A percentile compares a stretch with the other conserved stretches of the same genome.
These are phyloP conservation scores for Plantago elongata DNA, from an alignment of 257 asterid genomes.

Conservation along the genomic window DNA sequence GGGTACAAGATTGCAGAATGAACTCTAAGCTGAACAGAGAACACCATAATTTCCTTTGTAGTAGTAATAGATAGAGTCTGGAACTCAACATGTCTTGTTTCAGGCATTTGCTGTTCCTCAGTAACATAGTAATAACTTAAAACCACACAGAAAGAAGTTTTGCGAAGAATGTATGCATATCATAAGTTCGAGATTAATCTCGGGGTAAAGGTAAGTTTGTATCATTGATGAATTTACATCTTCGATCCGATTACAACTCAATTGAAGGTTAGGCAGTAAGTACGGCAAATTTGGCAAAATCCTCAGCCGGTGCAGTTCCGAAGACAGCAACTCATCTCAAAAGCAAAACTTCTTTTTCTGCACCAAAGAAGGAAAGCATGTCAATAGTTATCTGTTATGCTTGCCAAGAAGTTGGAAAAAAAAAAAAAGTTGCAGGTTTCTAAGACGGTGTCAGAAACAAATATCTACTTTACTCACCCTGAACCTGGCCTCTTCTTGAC, in stretches of 20 bases:
- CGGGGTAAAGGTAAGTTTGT: neutral
- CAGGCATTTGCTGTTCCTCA: no score
- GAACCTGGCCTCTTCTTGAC: conserved; percentile 47
- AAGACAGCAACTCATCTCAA: conserved; percentile 21
- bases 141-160: no score
- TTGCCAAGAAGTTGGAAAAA: neutral
- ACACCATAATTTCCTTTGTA: no score
- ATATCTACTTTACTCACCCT: conserved; percentile 33
- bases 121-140: no score
- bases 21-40: no score
- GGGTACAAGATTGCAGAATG: no score
- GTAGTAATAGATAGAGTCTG: no score
- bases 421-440: neutral
- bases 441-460: conserved; percentile 5
- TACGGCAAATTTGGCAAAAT: neutral
- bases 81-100: no score
- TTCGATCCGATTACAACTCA: conserved; percentile 20
- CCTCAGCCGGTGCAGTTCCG: conserved; percentile 24
- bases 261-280: conserved; percentile 20
- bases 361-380: conserved; percentile 13
- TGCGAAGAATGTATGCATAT: no score
- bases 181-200: conserved; percentile 12
- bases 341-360: conserved; percentile 65
- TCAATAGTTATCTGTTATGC: conserved; percentile 9
- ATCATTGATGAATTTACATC: conserved; percentile 24